A percentile compares a stretch with the other conserved stretches of the same genome.
phyloP scores from a whole-genome alignment of 768 basidiomycete species.

The Xanthoconium purpureum region DNA sequence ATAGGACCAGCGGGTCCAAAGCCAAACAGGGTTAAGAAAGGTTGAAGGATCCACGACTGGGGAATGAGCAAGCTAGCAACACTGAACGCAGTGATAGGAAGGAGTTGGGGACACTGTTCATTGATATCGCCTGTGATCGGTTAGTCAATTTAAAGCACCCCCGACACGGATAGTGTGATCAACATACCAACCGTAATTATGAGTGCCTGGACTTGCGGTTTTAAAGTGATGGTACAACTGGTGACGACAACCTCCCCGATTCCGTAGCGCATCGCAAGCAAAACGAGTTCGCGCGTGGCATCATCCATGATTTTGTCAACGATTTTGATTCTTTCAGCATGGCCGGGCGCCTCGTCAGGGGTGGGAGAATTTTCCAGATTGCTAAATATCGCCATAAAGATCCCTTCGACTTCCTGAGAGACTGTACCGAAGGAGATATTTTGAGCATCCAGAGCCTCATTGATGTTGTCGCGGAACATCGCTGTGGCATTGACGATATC shows the following conservation, averaged over 20 bases:
- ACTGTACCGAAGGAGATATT: constrained; percentile 3
- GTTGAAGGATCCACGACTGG: constrained; percentile 8
- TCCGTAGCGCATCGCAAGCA: not conserved
- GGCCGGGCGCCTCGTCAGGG: not conserved
- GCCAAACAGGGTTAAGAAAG: constrained; percentile 7
- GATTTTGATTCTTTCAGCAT: constrained; percentile 1
- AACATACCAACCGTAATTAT: constrained; percentile 8
- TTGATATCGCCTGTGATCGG: constrained; percentile 7
- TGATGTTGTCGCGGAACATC: constrained; percentile 6
- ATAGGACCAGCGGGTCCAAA: constrained; percentile 13
- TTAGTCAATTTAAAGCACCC: not conserved
- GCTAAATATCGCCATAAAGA: not conserved
- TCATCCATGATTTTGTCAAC: constrained; percentile 8
- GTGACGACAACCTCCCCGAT: not conserved
- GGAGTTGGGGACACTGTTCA: constrained; percentile 6
- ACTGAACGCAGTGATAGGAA: constrained; percentile 1
- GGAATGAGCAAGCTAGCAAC: constrained; percentile 8
- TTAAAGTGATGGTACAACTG: not conserved
- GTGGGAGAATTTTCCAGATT: not conserved
- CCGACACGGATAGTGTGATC: not conserved
- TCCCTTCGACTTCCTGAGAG: constrained; percentile 6
- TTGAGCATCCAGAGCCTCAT: constrained; percentile 3
- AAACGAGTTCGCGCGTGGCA: not conserved
- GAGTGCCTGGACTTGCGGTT: constrained; percentile 2
- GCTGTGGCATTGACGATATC: constrained; percentile 8